Evolutionary conservation across 1,139 yeast species (phyloP).

Genomic region (Candida pseudoviswanathii): DNA sequence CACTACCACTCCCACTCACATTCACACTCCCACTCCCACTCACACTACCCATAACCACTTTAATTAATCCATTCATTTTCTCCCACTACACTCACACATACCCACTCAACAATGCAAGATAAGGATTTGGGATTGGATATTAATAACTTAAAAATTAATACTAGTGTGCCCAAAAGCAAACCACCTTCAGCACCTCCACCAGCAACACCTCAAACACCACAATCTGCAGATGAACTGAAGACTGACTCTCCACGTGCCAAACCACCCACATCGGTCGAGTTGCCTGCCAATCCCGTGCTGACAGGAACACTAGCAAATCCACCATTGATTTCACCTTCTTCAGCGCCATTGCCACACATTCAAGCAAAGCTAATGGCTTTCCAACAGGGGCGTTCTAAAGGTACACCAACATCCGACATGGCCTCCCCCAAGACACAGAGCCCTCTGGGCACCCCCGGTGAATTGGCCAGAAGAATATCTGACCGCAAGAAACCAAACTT

Average conservation of each 20-base stretch:
- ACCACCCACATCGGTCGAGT: slow-evolving; percentile 2
- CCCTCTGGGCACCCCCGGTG: slow-evolving; percentile 31
- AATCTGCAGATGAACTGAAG: not conserved
- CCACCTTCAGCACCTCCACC: slow-evolving; percentile 8
- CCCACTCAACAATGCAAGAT: slow-evolving; percentile 3
- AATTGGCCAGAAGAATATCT: slow-evolving; percentile 37
- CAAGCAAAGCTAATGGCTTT: slow-evolving; percentile 78
- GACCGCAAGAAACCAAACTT: slow-evolving; percentile 45
- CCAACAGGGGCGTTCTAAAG: slow-evolving; percentile 61
- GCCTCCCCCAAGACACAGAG: slow-evolving; percentile 2
- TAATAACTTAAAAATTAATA: slow-evolving; percentile 2
- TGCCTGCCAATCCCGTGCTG: not conserved
- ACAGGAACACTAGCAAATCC: not conserved
- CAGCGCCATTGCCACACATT: slow-evolving; percentile 30
- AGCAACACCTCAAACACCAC: not conserved
- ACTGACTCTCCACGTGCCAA: not conserved
- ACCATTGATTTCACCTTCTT: slow-evolving; percentile 4
- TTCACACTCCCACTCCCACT: not conserved
- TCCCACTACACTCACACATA: not conserved
- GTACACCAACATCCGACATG: slow-evolving; percentile 5
- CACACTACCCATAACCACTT: not conserved
- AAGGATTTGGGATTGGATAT: slow-evolving; percentile 6
- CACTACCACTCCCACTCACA: not conserved
- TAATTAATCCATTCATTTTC: not conserved
- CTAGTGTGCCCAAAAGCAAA: slow-evolving; percentile 1